A percentile compares a stretch with the other conserved stretches of the same genome.
These are phyloP conservation scores for Knoxia roxburghii DNA, from an alignment of 257 asterid species.

Conservation along the genomic window DNA sequence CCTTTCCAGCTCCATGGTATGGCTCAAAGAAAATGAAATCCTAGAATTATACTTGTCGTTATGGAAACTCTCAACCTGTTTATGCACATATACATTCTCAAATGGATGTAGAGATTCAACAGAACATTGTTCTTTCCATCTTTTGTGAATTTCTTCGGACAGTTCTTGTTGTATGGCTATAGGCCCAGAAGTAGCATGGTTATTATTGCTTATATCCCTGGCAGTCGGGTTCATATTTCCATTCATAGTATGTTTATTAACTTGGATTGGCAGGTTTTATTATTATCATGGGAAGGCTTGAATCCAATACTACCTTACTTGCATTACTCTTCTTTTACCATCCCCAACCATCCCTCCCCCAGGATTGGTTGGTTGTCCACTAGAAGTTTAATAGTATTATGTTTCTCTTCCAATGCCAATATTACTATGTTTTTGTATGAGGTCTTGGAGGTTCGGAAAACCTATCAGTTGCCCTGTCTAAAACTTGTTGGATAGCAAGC, in stretches of 20 bases:
- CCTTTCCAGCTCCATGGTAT: not conserved
- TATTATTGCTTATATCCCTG: not conserved
- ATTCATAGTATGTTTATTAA: not conserved
- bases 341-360: no score
- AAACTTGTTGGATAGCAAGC: no score
- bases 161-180: slow-evolving; percentile 1
- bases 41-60: not conserved
- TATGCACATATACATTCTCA: not conserved
- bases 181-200: not conserved
- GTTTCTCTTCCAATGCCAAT: not conserved
- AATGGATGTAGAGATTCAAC: not conserved
- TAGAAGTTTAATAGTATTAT: not conserved
- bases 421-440: not conserved
- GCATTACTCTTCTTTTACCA: no score
- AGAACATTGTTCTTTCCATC: not conserved
- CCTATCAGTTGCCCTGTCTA: not conserved
- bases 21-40: not conserved
- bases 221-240: not conserved
- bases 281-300: no score
- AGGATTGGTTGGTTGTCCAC: not conserved
- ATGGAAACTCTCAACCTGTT: not conserved
- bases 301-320: no score
- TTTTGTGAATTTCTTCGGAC: not conserved
- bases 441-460: not conserved
- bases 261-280: not conserved